These are phyloP conservation scores for Scutellaria baicalensis DNA, from an alignment of 257 asterid genomes.

Conservation along the genomic window DNA sequence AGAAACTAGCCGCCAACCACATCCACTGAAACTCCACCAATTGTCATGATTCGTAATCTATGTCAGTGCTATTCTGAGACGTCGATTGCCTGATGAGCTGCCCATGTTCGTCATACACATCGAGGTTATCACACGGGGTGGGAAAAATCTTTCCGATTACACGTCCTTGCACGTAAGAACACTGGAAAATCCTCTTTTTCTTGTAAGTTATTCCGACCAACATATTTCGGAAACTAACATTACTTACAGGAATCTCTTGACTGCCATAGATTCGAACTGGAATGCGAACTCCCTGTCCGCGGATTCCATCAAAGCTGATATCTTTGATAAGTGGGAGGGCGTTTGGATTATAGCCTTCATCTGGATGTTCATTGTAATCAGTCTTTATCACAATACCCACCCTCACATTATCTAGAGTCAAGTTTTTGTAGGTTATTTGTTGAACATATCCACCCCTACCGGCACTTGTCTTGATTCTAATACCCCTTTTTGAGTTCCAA, in stretches of 20 bases:
- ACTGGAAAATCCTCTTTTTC: slow-evolving; percentile 84
- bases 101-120: slow-evolving; percentile 62
- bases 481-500: slow-evolving; percentile 84
- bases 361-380: slow-evolving; percentile 89
- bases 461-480: slow-evolving; percentile 77
- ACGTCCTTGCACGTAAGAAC: slow-evolving; percentile 78
- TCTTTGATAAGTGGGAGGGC: slow-evolving; percentile 72
- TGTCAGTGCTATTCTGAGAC: slow-evolving; percentile 19
- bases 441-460: slow-evolving; percentile 87
- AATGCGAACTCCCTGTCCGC: slow-evolving; percentile 74
- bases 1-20: background rate
- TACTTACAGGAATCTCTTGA: slow-evolving; percentile 59
- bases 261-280: slow-evolving; percentile 90
- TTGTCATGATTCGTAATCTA: slow-evolving; percentile 29
- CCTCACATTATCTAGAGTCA: slow-evolving; percentile 72
- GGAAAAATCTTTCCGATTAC: slow-evolving; percentile 77
- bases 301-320: slow-evolving; percentile 62
- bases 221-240: slow-evolving; percentile 67
- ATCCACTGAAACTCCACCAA: background rate
- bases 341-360: slow-evolving; percentile 57
- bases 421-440: slow-evolving; percentile 53
- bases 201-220: slow-evolving; percentile 78
- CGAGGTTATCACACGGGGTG: slow-evolving; percentile 76
- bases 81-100: slow-evolving; percentile 39
- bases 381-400: slow-evolving; percentile 88